Percentiles rank a stretch among this genome's conserved stretches.
Conservation (phyloP, 371 early-diverging fungal genomes). For the Mucor mucedo region DNA sequence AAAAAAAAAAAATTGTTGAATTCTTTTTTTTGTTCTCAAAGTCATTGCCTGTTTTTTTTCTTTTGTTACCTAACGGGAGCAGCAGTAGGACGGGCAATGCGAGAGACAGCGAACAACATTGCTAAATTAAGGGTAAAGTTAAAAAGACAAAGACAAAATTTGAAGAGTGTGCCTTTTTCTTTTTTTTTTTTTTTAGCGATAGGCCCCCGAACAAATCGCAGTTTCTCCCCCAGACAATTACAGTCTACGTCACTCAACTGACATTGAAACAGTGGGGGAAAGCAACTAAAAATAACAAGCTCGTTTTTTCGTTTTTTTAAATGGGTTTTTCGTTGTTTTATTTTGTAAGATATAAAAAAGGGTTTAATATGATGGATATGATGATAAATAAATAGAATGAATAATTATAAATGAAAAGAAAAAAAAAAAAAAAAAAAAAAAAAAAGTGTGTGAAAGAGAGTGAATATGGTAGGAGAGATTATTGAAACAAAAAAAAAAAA, state of each 20-base stretch:
- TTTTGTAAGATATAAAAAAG: background rate
- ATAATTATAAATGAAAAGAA: background rate
- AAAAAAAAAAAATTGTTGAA: background rate
- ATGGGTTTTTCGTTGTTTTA: background rate
- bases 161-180: constrained; percentile 5
- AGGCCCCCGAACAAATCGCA: constrained; percentile 7
- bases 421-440: constrained; percentile 4
- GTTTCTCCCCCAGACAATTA: background rate
- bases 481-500: background rate
- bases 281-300: too few species aligned
- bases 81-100: constrained; percentile 44
- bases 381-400: background rate
- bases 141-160: background rate
- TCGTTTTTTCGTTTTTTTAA: background rate
- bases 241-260: background rate
- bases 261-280: too few species aligned
- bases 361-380: background rate
- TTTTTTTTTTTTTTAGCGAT: constrained; percentile 6
- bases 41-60: background rate
- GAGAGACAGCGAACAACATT: constrained; percentile 43
- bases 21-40: constrained; percentile 20
- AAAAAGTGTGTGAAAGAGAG: background rate
- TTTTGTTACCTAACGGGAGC: constrained; percentile 34
- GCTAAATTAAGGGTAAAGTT: constrained; percentile 12
- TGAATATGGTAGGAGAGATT: background rate